These are phyloP conservation scores for Colletotrichum sublineola DNA, from an alignment of 2,329 filamentous ascomycete genomes.

Conservation along the genomic window DNA sequence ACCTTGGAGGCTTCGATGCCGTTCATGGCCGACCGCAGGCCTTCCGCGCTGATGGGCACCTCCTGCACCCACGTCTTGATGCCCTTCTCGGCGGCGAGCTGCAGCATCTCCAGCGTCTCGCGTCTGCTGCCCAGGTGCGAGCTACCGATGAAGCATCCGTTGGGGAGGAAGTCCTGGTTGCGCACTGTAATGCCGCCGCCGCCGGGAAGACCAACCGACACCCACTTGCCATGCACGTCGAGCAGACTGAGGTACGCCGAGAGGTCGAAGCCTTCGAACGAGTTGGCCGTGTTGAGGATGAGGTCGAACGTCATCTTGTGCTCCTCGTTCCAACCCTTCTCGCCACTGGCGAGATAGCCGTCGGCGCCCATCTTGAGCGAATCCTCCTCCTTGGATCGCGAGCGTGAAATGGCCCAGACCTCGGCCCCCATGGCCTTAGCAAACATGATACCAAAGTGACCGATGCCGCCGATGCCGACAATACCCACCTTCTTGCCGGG, in stretches of 20 bases:
- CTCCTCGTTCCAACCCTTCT: conserved; percentile 68
- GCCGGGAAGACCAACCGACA: conserved; percentile 84
- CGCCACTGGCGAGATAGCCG: conserved; percentile 70
- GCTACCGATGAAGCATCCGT: conserved; percentile 79
- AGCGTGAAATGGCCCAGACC: conserved; percentile 72
- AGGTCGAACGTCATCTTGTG: conserved; percentile 78
- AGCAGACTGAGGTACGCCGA: conserved; percentile 81
- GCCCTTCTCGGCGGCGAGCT: conserved; percentile 77
- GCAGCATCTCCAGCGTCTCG: conserved; percentile 80
- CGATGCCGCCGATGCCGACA: conserved; percentile 79
- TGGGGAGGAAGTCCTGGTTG: conserved; percentile 80
- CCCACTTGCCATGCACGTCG: conserved; percentile 85
- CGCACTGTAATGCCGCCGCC: conserved; percentile 78
- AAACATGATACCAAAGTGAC: conserved; percentile 79
- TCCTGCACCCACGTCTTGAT: conserved; percentile 79
- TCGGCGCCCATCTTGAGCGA: conserved; percentile 71
- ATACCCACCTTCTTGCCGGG: conserved; percentile 85
- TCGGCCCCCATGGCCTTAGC: conserved; percentile 76
- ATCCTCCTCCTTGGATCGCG: conserved; percentile 71
- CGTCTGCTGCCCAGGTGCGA: conserved; percentile 78
- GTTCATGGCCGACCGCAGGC: conserved; percentile 76
- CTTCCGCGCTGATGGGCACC: conserved; percentile 79
- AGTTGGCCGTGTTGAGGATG: conserved; percentile 81
- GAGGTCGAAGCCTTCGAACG: conserved; percentile 76
- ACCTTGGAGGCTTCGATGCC: conserved; percentile 79